Evolutionary conservation across 805 yeast genomes (phyloP).

Genomic region (Nakazawaea peltata): DNA sequence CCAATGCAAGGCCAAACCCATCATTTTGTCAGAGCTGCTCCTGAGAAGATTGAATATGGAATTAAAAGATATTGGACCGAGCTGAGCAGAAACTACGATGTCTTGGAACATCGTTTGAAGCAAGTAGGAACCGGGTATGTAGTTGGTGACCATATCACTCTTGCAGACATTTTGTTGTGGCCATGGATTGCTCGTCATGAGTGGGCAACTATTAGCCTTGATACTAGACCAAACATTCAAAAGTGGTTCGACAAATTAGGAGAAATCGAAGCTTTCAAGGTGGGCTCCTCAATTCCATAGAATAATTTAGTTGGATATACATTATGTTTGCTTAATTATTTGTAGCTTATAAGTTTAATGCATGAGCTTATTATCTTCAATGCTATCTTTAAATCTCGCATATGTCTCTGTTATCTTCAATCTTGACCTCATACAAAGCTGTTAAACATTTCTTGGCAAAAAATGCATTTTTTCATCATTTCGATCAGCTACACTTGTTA

Average conservation of each 20-base stretch:
- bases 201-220: neutral
- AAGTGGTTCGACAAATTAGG: conserved; percentile 7
- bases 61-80: conserved; percentile 44
- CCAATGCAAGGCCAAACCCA: conserved; percentile 58
- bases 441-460: no score
- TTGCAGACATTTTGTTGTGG: conserved; percentile 47
- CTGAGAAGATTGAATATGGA: conserved; percentile 47
- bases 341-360: no score
- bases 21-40: conserved; percentile 37
- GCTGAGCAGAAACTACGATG: conserved; percentile 44
- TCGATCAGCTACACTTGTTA: no score
- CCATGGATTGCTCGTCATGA: conserved; percentile 32
- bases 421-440: no score
- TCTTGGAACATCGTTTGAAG: conserved; percentile 41
- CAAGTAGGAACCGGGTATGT: conserved; percentile 43
- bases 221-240: conserved; percentile 1
- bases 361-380: no score
- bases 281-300: conserved; percentile 3
- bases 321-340: no score
- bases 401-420: no score
- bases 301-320: no score
- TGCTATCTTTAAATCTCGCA: no score
- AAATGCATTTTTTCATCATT: no score
- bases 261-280: conserved; percentile 4
- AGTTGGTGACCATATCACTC: conserved; percentile 50